Evolutionary conservation across 2,329 filamentous ascomycete species (phyloP), one percentile per base, ranked within the genome.

Genomic region (Laburnicola sp.): DNA sequence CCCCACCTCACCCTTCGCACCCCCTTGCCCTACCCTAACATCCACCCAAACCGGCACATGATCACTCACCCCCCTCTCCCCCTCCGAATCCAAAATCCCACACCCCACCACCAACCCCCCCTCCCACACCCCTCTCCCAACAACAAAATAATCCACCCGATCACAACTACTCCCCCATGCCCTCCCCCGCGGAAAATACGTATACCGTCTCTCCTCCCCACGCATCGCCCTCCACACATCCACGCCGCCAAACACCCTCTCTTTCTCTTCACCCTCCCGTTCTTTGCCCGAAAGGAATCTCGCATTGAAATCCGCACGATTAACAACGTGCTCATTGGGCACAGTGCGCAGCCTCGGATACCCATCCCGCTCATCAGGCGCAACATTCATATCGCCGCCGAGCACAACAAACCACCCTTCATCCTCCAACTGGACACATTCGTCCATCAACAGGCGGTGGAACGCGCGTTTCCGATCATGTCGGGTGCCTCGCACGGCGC

Each of bases 351-450:
- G 64, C 22, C 72, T 74, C 0, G 81, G 80, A 56, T 74, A 65
- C 1, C 80, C 80, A 65, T 80, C 78, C 16, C 76, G 58, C 2
- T 45, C 43, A 9, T 65, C 56, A 21, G 71, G 71, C 4, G 80
- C 80, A 22, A 83, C 70, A 46, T 83, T 83, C 60, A 82, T 70
- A 53, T 83, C 80, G 0, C 81, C 79, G 0, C 77, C 76, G 0
- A 84, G 60, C 2, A 83, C 60, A 1, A 82, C 73, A 4, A 67
- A 36, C 51, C 74, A 78, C 0, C 77, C 76, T 5, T 70, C 47
- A 1, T 43, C 21, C 57, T 81, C 74, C 4, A 81, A 65, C 2
- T 45, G 41, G 6, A 73, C 62, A 22, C 74, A 76, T 54, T 83
- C 78, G 16, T 72, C 62, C 40, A 77, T 70, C 31, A 83, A 70